Conservation (phyloP, 768 basidiomycete genomes). For the Rhodotorula paludigena region DNA sequence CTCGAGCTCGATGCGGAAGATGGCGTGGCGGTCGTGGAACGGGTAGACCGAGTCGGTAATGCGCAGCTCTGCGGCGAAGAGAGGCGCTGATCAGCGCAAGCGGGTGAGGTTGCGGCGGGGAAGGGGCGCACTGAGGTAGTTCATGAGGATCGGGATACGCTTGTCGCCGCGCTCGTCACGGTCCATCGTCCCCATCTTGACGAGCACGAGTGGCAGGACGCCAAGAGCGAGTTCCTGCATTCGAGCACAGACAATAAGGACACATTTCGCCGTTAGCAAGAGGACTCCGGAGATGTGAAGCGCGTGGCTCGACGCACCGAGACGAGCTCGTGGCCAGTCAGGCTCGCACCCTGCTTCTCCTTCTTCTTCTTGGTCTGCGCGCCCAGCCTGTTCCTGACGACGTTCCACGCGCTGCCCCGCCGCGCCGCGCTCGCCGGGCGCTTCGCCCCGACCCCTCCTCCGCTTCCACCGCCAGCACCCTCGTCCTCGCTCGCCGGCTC, state of each 20-base stretch:
- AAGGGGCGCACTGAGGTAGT: constrained; percentile 36
- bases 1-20: constrained; percentile 76
- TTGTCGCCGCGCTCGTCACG: constrained; percentile 76
- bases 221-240: constrained; percentile 51
- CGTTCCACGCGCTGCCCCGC: constrained; percentile 32
- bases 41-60: constrained; percentile 82
- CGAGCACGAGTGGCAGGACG: constrained; percentile 70
- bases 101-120: background rate
- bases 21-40: constrained; percentile 65
- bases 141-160: constrained; percentile 50
- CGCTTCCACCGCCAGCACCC: background rate
- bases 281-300: no score
- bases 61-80: constrained; percentile 63
- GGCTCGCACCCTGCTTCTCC: constrained; percentile 21
- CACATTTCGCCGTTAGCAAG: no score
- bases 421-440: constrained; percentile 4
- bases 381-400: constrained; percentile 10
- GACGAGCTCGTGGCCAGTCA: constrained; percentile 35
- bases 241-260: no score
- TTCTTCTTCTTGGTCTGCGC: constrained; percentile 29
- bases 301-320: constrained; percentile 27
- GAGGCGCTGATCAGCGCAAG: constrained; percentile 43
- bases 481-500: constrained; percentile 17
- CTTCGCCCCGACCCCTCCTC: constrained; percentile 4
- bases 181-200: constrained; percentile 71